Conservation (phyloP, 2,329 filamentous ascomycete species). For the Phyllosticta citrichinensis region DNA sequence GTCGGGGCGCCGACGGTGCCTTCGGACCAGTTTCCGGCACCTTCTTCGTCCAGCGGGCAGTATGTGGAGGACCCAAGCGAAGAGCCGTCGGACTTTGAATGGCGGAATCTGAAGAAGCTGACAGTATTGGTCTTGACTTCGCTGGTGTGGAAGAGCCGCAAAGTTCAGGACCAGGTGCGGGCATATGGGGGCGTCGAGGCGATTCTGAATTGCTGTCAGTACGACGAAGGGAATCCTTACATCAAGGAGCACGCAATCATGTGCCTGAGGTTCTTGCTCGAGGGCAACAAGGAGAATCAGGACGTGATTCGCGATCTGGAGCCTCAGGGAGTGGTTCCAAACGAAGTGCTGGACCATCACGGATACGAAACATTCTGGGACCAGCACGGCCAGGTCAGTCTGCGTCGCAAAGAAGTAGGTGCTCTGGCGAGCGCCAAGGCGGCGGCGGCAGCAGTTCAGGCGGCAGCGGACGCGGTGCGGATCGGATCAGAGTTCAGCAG, state of each 20-base stretch:
- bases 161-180: slow-evolving; percentile 81
- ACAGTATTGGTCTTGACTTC: slow-evolving; percentile 85
- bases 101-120: slow-evolving; percentile 82
- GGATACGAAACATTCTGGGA: slow-evolving; percentile 44
- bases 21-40: slow-evolving; percentile 32
- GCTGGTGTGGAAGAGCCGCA: slow-evolving; percentile 74
- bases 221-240: slow-evolving; percentile 89
- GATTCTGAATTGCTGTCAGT: slow-evolving; percentile 78
- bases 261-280: slow-evolving; percentile 48
- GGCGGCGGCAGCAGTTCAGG: slow-evolving; percentile 17
- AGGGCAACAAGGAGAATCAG: slow-evolving; percentile 64
- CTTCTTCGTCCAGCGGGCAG: slow-evolving; percentile 29
- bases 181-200: slow-evolving; percentile 77
- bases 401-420: slow-evolving; percentile 30
- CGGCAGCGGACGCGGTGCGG: slow-evolving; percentile 18
- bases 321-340: slow-evolving; percentile 28
- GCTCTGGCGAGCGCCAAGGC: slow-evolving; percentile 11
- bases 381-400: slow-evolving; percentile 37
- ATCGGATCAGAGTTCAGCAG: slow-evolving; percentile 1
- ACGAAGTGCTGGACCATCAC: slow-evolving; percentile 39
- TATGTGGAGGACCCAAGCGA: slow-evolving; percentile 40
- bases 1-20: slow-evolving; percentile 31
- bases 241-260: slow-evolving; percentile 68
- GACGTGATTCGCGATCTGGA: slow-evolving; percentile 57
- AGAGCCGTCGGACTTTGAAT: slow-evolving; percentile 57